These are phyloP conservation scores for Cystobasidiaceae sp. DNA, from an alignment of 1,284 basidiomycete genomes.

Conservation along the genomic window DNA sequence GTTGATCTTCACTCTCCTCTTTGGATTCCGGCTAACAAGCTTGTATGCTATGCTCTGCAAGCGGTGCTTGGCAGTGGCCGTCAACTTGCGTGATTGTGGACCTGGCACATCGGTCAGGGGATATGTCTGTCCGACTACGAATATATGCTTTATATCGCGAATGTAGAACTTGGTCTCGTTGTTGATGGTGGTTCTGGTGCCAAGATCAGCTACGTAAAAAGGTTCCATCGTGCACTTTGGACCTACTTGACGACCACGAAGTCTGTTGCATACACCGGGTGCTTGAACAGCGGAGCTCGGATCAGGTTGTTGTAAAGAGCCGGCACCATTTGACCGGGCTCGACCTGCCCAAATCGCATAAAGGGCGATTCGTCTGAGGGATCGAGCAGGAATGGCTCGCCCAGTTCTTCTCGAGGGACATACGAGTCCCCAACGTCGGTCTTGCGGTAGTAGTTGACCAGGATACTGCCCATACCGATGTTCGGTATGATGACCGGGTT, in stretches of 20 bases:
- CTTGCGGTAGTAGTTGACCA: slow-evolving; percentile 99
- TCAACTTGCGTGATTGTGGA: slow-evolving; percentile 94
- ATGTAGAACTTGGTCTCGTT: slow-evolving; percentile 85
- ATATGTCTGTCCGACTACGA: slow-evolving; percentile 91
- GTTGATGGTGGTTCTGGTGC: slow-evolving; percentile 71
- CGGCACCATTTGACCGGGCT: slow-evolving; percentile 87
- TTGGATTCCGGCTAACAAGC: slow-evolving; percentile 76
- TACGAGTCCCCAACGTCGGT: slow-evolving; percentile 89
- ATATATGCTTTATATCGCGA: slow-evolving; percentile 89
- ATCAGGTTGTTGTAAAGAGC: slow-evolving; percentile 94
- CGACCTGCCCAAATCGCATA: slow-evolving; percentile 91
- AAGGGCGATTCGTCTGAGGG: slow-evolving; percentile 96
- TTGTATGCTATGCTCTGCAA: slow-evolving; percentile 95
- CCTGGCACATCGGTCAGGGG: slow-evolving; percentile 92
- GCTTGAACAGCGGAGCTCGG: slow-evolving; percentile 88
- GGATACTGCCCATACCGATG: slow-evolving; percentile 93
- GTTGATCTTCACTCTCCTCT: slow-evolving; percentile 85
- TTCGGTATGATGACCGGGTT: slow-evolving; percentile 92
- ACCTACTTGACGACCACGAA: slow-evolving; percentile 79
- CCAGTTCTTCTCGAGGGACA: slow-evolving; percentile 89
- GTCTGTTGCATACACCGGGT: slow-evolving; percentile 81
- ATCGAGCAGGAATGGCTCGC: slow-evolving; percentile 92
- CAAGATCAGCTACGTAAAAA: neutral
- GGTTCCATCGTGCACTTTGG: too few relatives aligned
- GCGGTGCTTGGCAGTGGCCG: slow-evolving; percentile 88